Evolutionary conservation across 2,329 filamentous ascomycete genomes (phyloP).

Genomic region (Aspergillus oerlinghausenensis): DNA sequence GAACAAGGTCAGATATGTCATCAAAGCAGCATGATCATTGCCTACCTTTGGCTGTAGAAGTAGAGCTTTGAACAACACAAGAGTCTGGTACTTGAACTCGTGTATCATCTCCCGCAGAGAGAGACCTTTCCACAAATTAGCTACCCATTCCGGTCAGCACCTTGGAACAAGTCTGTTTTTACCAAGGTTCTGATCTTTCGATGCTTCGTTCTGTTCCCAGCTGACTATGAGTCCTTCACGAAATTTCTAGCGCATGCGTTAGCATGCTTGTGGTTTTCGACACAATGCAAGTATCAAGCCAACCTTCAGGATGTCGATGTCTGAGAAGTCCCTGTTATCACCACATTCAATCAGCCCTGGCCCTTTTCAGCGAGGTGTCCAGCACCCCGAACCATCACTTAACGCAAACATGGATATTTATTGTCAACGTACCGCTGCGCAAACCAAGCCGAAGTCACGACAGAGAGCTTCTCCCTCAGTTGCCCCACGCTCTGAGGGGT

Average conservation of each 20-base stretch:
- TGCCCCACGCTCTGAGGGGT: conserved; percentile 86
- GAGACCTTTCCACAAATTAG: conserved; percentile 43
- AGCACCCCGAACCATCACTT: background rate
- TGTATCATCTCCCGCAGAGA: conserved; percentile 87
- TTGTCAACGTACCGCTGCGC: conserved; percentile 65
- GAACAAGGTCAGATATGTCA: conserved; percentile 10
- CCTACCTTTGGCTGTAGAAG: conserved; percentile 87
- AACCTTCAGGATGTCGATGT: conserved; percentile 78
- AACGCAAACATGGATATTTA: background rate
- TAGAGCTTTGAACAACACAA: conserved; percentile 90
- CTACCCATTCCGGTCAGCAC: background rate
- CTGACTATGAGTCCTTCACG: conserved; percentile 73
- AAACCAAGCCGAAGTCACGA: conserved; percentile 96
- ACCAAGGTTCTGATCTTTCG: conserved; percentile 83
- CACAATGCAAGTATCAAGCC: conserved; percentile 8
- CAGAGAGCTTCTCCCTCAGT: conserved; percentile 79
- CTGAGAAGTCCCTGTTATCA: conserved; percentile 67
- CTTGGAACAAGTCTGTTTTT: conserved; percentile 35
- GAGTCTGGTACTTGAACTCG: conserved; percentile 90
- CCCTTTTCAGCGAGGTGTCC: conserved; percentile 3
- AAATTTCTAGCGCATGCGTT: conserved; percentile 58
- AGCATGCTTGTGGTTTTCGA: conserved; percentile 3
- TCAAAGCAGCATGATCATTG: background rate
- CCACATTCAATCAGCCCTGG: background rate
- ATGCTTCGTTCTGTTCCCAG: conserved; percentile 60